Conservation (phyloP, 768 basidiomycete genomes). For the Mrakia frigida region DNA sequence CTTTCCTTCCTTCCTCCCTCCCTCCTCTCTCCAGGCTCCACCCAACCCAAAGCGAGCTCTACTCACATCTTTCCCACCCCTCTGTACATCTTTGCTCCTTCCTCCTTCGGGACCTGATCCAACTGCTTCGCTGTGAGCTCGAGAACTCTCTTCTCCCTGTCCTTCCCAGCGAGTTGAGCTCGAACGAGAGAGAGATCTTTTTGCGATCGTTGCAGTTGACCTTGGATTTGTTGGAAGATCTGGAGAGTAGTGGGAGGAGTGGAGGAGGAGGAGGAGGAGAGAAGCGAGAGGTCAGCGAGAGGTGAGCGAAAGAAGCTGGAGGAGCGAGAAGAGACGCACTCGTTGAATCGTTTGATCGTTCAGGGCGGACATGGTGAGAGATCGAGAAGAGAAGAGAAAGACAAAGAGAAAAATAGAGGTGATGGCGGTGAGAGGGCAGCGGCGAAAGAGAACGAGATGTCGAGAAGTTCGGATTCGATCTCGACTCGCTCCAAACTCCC, state of each 20-base stretch:
- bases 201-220: slow-evolving; percentile 68
- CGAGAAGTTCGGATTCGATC: background rate
- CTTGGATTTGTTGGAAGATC: slow-evolving; percentile 90
- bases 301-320: background rate
- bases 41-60: background rate
- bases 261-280: background rate
- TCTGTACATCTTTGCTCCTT: slow-evolving; percentile 73
- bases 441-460: background rate
- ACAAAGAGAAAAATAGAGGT: too few relatives aligned
- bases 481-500: background rate
- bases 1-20: background rate
- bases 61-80: slow-evolving; percentile 92
- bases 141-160: slow-evolving; percentile 80
- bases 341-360: slow-evolving; percentile 78
- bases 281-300: background rate
- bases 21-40: background rate
- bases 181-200: slow-evolving; percentile 64
- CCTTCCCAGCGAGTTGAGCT: slow-evolving; percentile 73
- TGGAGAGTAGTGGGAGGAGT: slow-evolving; percentile 42
- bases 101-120: slow-evolving; percentile 53
- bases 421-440: background rate
- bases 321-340: slow-evolving; percentile 47
- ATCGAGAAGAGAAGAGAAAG: background rate
- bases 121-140: slow-evolving; percentile 86
- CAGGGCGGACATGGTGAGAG: slow-evolving; percentile 52